These are phyloP conservation scores for Marasmius oreades DNA, from an alignment of 1,284 basidiomycete species.

Conservation along the genomic window DNA sequence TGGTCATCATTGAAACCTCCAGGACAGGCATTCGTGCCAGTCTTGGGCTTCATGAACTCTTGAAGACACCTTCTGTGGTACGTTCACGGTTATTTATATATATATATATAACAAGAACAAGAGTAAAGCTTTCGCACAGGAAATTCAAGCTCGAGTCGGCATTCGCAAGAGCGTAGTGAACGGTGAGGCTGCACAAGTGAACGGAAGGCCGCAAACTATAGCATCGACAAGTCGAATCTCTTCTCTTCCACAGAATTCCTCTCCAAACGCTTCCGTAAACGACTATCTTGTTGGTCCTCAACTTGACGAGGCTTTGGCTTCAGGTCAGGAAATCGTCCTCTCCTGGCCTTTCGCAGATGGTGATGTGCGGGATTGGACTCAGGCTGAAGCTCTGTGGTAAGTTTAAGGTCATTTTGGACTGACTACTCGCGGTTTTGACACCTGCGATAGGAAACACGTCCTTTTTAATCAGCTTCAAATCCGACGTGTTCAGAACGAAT, in stretches of 20 bases:
- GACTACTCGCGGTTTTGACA: constrained; percentile 1
- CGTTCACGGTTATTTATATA: constrained; percentile 28
- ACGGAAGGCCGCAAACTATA: constrained; percentile 21
- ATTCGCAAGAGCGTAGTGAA: constrained; percentile 44
- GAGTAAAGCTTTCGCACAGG: constrained; percentile 41
- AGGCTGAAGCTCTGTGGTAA: constrained; percentile 89
- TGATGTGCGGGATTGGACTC: constrained; percentile 80
- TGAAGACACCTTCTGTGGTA: constrained; percentile 73
- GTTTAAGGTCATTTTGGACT: constrained; percentile 25
- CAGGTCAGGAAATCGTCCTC: constrained; percentile 68
- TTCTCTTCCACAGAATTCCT: constrained; percentile 37
- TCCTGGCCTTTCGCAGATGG: constrained; percentile 86
- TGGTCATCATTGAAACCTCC: constrained; percentile 80
- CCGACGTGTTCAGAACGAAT: constrained; percentile 84
- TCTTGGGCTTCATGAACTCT: constrained; percentile 77
- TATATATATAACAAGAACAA: too few species aligned
- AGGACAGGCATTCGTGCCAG: constrained; percentile 72
- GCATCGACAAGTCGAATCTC: constrained; percentile 44
- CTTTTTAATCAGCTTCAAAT: constrained; percentile 77
- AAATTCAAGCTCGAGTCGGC: constrained; percentile 74
- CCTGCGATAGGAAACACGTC: constrained; percentile 71
- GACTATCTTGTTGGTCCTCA: constrained; percentile 86
- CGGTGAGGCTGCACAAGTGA: neutral
- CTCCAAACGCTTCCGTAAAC: constrained; percentile 49
- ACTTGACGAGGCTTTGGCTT: constrained; percentile 74